Evolutionary conservation across 257 asterid genomes (phyloP), one percentile per base, ranked within the genome.

Genomic region (Salvia miltiorrhiza): DNA sequence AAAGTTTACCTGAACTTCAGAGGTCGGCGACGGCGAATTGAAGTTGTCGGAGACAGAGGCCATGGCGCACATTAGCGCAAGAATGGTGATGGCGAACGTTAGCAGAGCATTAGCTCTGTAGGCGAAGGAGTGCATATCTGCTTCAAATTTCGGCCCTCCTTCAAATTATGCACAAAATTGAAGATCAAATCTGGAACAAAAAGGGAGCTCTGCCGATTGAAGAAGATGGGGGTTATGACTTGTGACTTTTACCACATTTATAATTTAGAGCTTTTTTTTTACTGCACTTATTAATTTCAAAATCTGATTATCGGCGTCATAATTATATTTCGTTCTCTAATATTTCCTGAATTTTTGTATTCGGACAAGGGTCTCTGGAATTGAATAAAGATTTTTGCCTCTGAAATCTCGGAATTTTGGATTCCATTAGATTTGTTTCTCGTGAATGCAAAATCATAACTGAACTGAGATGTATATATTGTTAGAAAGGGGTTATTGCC

Each of bases 1-100:
- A n/a, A 62, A 63, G 48, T 9, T 13, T 76, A 94, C 99, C 76
- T 91, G 89, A 57, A 94, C 93, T 79, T 91, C 75, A 20, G 96
- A 68, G 41, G 88, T 70, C 32, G 99, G 96, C 54, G 92, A 65
- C n/a, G 87, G 92, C 48, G 83, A 72, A 79, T 89, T 91, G 85
- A 91, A 80, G 78, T 79, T 86, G 82, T 94, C 99, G 39, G 97
- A 87, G 69, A 91, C 33, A 43, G 99, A 94, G 32, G 95, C 93
- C 56, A 94, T 82, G 45, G 86, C 97, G 81, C 97, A 94, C 83
- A 89, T 82, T 28, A 91, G 71, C 9, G 99, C 99, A 69, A 94
- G 89, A 65, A 91, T 89, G 30, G 97, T 91, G 75, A 86, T 66
- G 72, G 93, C 79, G 78, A 91, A 86, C 9, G 97, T 83, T 12